Base-by-base conservation (phyloP, 2,329 filamentous ascomycete genomes). In the Xylariaceae sp. region DNA sequence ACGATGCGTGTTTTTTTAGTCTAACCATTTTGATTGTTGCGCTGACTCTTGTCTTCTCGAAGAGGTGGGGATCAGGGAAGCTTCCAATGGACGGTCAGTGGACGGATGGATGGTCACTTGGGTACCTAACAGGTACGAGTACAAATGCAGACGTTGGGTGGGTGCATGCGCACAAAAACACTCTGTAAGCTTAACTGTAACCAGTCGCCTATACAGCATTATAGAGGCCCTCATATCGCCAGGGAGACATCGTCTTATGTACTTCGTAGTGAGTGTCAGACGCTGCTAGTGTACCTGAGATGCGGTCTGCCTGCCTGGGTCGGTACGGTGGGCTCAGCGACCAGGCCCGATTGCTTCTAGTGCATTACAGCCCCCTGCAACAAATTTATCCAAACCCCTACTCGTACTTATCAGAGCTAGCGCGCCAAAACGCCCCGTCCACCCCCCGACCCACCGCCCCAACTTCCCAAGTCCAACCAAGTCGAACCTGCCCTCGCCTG, bases 341-440 rank as follows among this genome's bases (percentile, higher is more conserved):
- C 7, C 37, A 41, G 37, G 37, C 11, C 23, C 23, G 23, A 13
- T 41, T 41, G 9, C 8, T 4, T 41, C 11, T 41, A 41, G 37
- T 41, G 11, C 41, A 45, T 45, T 6, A 13, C 41, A 13, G 23
- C 23, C 49, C 49, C 49, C 49, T 51, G 49, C 18, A 51, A 51
- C 49, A 51, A 51, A 51, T 51, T 51, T 51, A 51, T 35, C 10
- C 17, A 30, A 51, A 9, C 49, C 49, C 49, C 49, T 51, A 51
- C 41, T 45, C 49, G 30, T 51, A 51, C 41, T 45, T 45, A 51
- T 51, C 49, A 11, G 49, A 51, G 49, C 49, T 51, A 51, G 10
- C 49, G 37, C 41, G 11, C 13, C 10, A 4, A n/a, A 45, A 15
- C 41, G 30, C 47, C n/a, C 48, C 18, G 6, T 30, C 49, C 23